These are phyloP conservation scores for Gnomoniopsis smithogilvyi DNA, from an alignment of 2,329 filamentous ascomycete species.

Conservation along the genomic window DNA sequence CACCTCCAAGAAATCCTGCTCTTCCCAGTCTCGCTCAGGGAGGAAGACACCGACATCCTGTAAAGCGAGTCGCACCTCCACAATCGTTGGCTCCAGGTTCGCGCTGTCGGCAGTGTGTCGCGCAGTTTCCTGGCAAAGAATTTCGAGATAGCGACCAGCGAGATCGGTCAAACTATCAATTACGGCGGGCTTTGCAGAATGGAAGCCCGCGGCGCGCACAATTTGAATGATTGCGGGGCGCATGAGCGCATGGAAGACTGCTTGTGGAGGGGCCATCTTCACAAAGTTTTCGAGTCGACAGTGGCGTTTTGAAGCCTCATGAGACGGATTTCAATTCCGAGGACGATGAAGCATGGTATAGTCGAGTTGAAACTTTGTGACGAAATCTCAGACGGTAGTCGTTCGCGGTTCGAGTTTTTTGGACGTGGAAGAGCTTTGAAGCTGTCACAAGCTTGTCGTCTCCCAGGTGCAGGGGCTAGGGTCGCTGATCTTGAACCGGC, in stretches of 20 bases:
- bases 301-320: not conserved
- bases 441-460: not conserved
- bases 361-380: not conserved
- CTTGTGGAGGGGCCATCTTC: conserved; percentile 42
- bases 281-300: no score
- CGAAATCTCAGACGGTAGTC: not conserved
- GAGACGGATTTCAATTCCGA: not conserved
- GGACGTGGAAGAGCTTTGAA: not conserved
- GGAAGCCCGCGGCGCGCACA: conserved; percentile 86
- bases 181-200: conserved; percentile 75
- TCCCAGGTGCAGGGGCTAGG: conserved; percentile 1
- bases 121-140: conserved; percentile 71
- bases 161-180: conserved; percentile 87
- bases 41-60: conserved; percentile 74
- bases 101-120: conserved; percentile 69
- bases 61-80: conserved; percentile 82
- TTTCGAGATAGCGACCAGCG: conserved; percentile 73
- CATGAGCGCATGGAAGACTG: conserved; percentile 70
- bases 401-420: not conserved
- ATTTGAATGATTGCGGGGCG: conserved; percentile 88
- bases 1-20: conserved; percentile 66
- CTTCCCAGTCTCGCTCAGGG: conserved; percentile 62
- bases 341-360: not conserved
- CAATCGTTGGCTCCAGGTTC: conserved; percentile 57
- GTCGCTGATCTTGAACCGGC: not conserved